Evolutionary conservation across 2,329 filamentous ascomycete species (phyloP), one percentile per base, ranked within the genome.

Genomic region (Penicillium italicum): DNA sequence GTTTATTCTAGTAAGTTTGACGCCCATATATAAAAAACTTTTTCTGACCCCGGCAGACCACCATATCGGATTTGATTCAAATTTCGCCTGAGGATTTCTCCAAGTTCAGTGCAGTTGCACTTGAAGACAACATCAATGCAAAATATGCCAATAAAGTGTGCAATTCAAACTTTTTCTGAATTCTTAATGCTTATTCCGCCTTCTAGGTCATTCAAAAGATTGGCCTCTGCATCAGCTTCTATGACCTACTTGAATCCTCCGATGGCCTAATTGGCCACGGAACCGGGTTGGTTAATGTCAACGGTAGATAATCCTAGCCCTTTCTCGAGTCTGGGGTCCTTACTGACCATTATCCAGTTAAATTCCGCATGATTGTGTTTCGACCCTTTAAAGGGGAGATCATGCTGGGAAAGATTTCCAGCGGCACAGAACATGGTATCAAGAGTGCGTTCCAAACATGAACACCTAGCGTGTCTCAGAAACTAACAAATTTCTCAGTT

Each of bases 311-410:
- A 16, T 28, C 3, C 8, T 0, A 20, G 4, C n/a, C 2, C 14
- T 14, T 18, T n/a, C 6, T 20, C 26, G 12, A 4, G 20, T 42
- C 22, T 11, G 30, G 24, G 12, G 24, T 16, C 12, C 2, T 47
- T 11, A 43, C 53, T 67, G 34, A 62, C 16, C 10, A 36, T 16
- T 8, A 30, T 12, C 18, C 61, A 94, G 93, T 96, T 47, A 91
- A 96, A 71, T 99, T 97, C 69, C 89, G 91, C 22, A 81, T 99
- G 69, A 82, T 97, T 18, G 91, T 99, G 30, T 99, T 97, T 73
- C 86, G 94, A 24, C 94, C 94, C 0, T 97, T 97, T 79, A 96
- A 96, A 70, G 90, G 91, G 45, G 94, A 99, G 72, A 90, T 97
- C 57, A 82, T 99, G 67, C 80, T 90, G 42, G 94, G 90, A 16